Evolutionary conservation across 192 early-diverging fungal genomes (phyloP).

Genomic region (Chytriomyces sp.): DNA sequence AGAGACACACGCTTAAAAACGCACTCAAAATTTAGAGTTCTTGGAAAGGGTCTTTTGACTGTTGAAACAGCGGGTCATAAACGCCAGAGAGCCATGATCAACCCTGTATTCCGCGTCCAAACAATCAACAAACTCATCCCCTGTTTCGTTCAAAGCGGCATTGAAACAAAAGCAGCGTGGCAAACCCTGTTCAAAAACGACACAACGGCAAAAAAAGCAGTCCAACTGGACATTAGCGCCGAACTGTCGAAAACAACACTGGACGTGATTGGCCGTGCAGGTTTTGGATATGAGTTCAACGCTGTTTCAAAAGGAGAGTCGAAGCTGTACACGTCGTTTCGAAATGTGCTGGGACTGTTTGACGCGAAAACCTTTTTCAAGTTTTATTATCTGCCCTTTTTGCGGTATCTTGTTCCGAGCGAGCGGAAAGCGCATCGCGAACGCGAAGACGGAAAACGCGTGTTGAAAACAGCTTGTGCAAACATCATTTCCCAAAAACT

Average conservation of each 20-base stretch:
- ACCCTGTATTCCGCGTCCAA: constrained; percentile 25
- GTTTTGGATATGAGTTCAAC: constrained; percentile 24
- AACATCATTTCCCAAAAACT: not conserved
- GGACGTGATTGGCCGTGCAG: constrained; percentile 29
- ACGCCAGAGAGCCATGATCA: constrained; percentile 20
- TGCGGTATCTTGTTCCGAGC: constrained; percentile 2
- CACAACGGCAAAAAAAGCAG: not conserved
- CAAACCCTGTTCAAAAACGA: not conserved
- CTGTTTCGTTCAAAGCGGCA: not conserved
- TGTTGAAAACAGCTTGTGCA: not conserved
- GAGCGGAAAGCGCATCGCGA: not conserved
- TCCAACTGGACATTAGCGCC: not conserved
- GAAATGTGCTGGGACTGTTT: not conserved
- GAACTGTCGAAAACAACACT: constrained; percentile 34
- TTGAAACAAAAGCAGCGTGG: not conserved
- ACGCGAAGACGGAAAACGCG: not conserved
- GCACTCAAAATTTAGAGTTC: not conserved
- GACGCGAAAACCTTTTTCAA: not conserved
- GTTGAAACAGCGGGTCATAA: constrained; percentile 11
- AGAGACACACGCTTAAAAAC: not conserved
- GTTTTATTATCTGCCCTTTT: not conserved
- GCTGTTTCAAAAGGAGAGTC: constrained; percentile 10
- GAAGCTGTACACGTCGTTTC: not conserved
- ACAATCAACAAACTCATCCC: constrained; percentile 10
- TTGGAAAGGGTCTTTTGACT: constrained; percentile 21